Evolutionary conservation across 352 stramenopile species (phyloP).

Genomic region (Aphanomyces stellatus): DNA sequence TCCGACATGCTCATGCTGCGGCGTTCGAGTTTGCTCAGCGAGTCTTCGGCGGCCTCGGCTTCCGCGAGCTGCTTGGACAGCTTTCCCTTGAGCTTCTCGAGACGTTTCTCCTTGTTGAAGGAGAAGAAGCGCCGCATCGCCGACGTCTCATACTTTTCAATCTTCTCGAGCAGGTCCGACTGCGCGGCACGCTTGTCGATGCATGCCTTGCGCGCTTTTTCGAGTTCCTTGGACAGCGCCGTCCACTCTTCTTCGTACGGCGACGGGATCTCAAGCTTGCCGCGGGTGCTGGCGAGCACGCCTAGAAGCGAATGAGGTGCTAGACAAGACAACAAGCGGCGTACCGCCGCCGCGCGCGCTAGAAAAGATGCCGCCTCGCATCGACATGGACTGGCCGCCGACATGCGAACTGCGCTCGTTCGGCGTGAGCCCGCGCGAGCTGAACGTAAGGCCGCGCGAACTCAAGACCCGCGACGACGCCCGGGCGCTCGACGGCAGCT

Average conservation of each 20-base stretch:
- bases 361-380: constrained; percentile 1
- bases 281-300: neutral
- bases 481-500: neutral
- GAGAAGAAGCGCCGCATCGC: constrained; percentile 17
- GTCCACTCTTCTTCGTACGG: constrained; percentile 19
- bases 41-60: constrained; percentile 12
- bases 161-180: constrained; percentile 14
- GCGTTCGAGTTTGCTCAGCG: constrained; percentile 12
- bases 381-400: neutral
- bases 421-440: neutral
- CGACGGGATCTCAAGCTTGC: constrained; percentile 12
- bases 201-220: constrained; percentile 16
- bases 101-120: constrained; percentile 20
- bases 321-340: too few relatives aligned
- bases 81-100: constrained; percentile 17
- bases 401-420: neutral
- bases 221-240: constrained; percentile 14
- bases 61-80: constrained; percentile 17
- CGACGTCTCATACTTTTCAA: constrained; percentile 18
- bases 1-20: constrained; percentile 17
- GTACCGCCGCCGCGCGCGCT: neutral
- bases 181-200: constrained; percentile 18
- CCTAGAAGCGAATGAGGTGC: neutral
- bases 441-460: constrained; percentile 1
- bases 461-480: constrained; percentile 1